Conservation (phyloP, 2,329 filamentous ascomycete genomes). For the Aplosporella prunicola region DNA sequence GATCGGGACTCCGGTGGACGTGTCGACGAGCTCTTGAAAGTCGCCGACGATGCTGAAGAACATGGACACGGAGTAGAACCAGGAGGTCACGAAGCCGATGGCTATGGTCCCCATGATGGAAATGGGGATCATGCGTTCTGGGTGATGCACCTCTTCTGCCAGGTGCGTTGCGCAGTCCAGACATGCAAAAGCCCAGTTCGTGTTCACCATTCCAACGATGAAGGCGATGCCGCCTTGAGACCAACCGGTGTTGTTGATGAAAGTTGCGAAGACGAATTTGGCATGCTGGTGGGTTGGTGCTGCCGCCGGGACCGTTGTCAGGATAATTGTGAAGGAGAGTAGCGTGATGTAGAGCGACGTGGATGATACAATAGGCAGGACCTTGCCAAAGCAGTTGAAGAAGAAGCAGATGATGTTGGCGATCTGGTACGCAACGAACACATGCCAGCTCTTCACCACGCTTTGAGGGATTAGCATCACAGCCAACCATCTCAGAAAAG, state of each 20-base stretch:
- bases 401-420: slow-evolving; percentile 40
- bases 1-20: slow-evolving; percentile 38
- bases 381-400: slow-evolving; percentile 38
- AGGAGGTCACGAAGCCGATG: slow-evolving; percentile 42
- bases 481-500: background rate
- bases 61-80: slow-evolving; percentile 40
- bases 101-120: slow-evolving; percentile 41
- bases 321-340: slow-evolving; percentile 39
- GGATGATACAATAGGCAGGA: slow-evolving; percentile 31
- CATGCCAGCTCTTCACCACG: slow-evolving; percentile 26
- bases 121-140: slow-evolving; percentile 40
- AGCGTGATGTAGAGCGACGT: slow-evolving; percentile 38
- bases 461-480: slow-evolving; percentile 13
- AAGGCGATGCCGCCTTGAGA: slow-evolving; percentile 39
- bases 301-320: slow-evolving; percentile 39
- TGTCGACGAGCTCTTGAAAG: slow-evolving; percentile 31
- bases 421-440: slow-evolving; percentile 38
- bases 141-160: slow-evolving; percentile 41
- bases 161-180: slow-evolving; percentile 43
- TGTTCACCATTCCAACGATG: slow-evolving; percentile 43
- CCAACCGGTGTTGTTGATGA: slow-evolving; percentile 45
- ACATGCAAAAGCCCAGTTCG: slow-evolving; percentile 43
- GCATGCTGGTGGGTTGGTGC: slow-evolving; percentile 36
- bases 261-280: slow-evolving; percentile 43
- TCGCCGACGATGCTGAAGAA: slow-evolving; percentile 42